These are phyloP conservation scores for Lipomyces yamadae DNA, from an alignment of 805 yeast species.

Conservation along the genomic window DNA sequence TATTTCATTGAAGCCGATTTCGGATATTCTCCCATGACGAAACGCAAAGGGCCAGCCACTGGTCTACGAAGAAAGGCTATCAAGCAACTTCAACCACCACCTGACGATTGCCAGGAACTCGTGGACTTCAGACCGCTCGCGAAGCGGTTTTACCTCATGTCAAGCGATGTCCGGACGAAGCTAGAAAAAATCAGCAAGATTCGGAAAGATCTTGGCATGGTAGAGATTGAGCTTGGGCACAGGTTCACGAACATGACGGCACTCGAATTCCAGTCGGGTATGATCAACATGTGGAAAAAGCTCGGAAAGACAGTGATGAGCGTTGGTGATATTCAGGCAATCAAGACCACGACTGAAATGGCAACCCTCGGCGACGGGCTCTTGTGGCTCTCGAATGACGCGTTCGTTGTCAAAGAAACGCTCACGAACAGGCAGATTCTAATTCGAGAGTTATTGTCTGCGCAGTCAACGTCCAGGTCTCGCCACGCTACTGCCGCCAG, in stretches of 20 bases:
- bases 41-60: slow-evolving; percentile 69
- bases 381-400: slow-evolving; percentile 67
- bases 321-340: slow-evolving; percentile 76
- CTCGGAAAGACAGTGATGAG: slow-evolving; percentile 69
- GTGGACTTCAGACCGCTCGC: slow-evolving; percentile 87
- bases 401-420: slow-evolving; percentile 88
- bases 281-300: slow-evolving; percentile 78
- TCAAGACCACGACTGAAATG: slow-evolving; percentile 71
- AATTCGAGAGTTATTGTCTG: slow-evolving; percentile 84
- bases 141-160: slow-evolving; percentile 68
- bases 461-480: slow-evolving; percentile 72
- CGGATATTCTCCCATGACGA: slow-evolving; percentile 65
- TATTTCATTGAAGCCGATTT: slow-evolving; percentile 81
- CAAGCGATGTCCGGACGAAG: slow-evolving; percentile 58
- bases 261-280: slow-evolving; percentile 67
- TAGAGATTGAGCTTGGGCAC: slow-evolving; percentile 59
- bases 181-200: slow-evolving; percentile 60
- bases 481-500: slow-evolving; percentile 72
- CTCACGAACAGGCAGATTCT: slow-evolving; percentile 88
- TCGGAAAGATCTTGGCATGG: slow-evolving; percentile 56
- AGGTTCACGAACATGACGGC: slow-evolving; percentile 46
- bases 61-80: slow-evolving; percentile 87
- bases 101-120: slow-evolving; percentile 79
- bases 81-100: slow-evolving; percentile 90
- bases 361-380: slow-evolving; percentile 80